Base-by-base conservation (phyloP, 1,284 basidiomycete genomes). In the Fomes fomentarius region DNA sequence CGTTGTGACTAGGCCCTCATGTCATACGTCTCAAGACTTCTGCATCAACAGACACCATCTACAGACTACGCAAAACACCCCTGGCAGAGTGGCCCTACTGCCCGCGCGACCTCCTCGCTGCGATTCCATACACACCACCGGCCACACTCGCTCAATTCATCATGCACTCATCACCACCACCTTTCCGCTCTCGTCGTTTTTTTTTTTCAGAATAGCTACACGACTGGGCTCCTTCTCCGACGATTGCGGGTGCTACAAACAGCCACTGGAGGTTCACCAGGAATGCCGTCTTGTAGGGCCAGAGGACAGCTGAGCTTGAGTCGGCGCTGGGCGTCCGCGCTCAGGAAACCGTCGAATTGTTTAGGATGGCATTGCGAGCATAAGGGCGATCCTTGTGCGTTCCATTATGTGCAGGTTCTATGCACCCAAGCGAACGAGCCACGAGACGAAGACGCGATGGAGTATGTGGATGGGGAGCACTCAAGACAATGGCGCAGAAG, bases 261-360 rank as follows among this genome's bases (percentile, higher is more conserved):
- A 89, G 89, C 1, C 94, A 94, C 70, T 89, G 87, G 82, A 62
- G 83, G 52, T 89, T 91, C 65, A 94, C 92, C n/a, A 88, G 89
- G 62, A 79, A 88, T 61, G 81, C 77, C 28, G 74, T 91, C 9
- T 80, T 87, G 75, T 89, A 91, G 65, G 73, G 77, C 0, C 66
- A 82, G 28, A 76, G 89, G 38, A 83, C 81, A 4, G 84, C 82
- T n/a, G n/a, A n/a, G n/a, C n/a, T 43, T 56, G 64, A 5, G 44
- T 42, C 14, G 69, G 79, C 26, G 80, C 81, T 39, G 82, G 80
- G 0, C 66, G 15, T 77, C 70, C 10, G 68, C 70, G 45, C 77
- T 94, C 71, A 90, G 25, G 85, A 91, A 17, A 96, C 95, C 0
- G 78, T 96, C 9, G 88, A 92, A 35, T 74, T 96, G 12, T 96